phyloP scores from a whole-genome alignment of 345 rosid species.

The Acer negundo region DNA sequence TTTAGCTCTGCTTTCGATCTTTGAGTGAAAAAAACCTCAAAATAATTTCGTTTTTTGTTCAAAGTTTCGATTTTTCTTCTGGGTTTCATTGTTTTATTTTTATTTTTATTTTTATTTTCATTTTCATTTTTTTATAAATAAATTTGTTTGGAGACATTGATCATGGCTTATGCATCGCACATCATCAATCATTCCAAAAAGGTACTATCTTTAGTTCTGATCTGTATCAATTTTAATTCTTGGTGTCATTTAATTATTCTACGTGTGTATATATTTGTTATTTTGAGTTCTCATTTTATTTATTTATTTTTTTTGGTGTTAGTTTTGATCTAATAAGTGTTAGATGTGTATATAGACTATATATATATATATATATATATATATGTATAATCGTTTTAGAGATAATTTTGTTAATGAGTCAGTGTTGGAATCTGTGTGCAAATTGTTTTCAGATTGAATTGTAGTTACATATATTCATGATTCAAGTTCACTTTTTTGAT shows the following conservation, averaged over 20 bases:
- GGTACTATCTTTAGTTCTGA: constrained; percentile 27
- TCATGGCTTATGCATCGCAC: constrained; percentile 63
- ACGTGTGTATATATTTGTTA: no score
- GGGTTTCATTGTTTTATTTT: not conserved
- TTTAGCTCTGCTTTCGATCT: not conserved
- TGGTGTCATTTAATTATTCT: not conserved
- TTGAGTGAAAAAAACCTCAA: not conserved
- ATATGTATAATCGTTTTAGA: no score
- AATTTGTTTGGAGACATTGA: constrained; percentile 15
- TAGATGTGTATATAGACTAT: not conserved
- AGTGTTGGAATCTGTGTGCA: not conserved
- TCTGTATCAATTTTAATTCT: not conserved
- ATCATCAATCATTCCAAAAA: constrained; percentile 62
- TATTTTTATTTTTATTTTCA: not conserved
- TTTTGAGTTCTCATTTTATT: not conserved
- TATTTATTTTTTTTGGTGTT: no score
- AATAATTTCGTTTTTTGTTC: not conserved
- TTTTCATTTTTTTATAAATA: no score
- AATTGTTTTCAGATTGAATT: not conserved
- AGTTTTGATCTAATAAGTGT: not conserved
- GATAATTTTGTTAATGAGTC: not conserved
- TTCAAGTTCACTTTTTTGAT: not conserved
- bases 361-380: no score
- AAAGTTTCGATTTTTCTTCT: not conserved
- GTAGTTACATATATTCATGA: no score